Evolutionary conservation across 1,139 yeast genomes (phyloP).

Genomic region (Yamadazyma membranifaciens): DNA sequence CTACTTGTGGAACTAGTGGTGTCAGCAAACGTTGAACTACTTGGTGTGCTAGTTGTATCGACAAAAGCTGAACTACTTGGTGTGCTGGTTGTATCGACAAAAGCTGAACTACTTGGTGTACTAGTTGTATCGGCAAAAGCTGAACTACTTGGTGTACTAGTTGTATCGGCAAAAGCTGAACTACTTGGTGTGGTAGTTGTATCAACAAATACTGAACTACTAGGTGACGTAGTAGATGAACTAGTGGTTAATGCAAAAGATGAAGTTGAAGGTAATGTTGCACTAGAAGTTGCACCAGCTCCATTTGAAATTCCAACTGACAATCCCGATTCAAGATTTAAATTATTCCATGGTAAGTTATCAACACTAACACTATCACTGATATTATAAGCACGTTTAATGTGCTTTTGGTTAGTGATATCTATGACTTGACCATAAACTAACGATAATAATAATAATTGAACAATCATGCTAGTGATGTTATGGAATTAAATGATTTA

Average conservation of each 20-base stretch:
- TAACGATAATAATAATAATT: slow-evolving; percentile 1
- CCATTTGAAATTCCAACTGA: not conserved
- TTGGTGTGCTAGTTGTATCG: no score
- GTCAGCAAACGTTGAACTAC: not conserved
- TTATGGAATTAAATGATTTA: not conserved
- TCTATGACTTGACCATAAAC: slow-evolving; percentile 2
- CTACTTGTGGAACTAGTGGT: not conserved
- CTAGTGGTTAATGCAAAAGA: not conserved
- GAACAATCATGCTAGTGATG: not conserved
- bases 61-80: not conserved
- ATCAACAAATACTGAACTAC: no score
- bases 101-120: not conserved
- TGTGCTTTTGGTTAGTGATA: slow-evolving; percentile 1
- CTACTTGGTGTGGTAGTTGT: not conserved
- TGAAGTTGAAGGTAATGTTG: not conserved
- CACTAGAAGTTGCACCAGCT: not conserved
- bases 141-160: not conserved
- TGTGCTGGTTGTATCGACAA: not conserved
- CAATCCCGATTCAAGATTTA: no score
- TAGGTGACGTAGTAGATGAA: no score
- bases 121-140: not conserved
- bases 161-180: not conserved
- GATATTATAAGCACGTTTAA: not conserved
- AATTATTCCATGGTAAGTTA: not conserved
- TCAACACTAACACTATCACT: not conserved